A percentile compares a stretch with the other conserved stretches of the same genome.
phyloP scores from a whole-genome alignment of 208 protist species.

The Herpetomonas samuelpessoai region DNA sequence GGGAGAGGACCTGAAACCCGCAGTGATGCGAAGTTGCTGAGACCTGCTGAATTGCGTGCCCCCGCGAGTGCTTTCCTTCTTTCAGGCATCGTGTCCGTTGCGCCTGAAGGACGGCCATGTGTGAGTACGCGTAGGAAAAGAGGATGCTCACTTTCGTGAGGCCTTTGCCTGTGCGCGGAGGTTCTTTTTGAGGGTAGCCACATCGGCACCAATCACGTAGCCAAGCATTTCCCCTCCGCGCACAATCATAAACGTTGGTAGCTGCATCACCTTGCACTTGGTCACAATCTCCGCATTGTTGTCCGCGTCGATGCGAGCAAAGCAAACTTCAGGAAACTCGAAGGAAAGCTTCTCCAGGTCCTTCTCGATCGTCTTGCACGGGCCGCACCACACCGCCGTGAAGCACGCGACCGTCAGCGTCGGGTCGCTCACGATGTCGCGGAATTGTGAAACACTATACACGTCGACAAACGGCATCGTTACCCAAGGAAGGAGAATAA shows the following conservation, averaged over 20 bases:
- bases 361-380: conserved; percentile 75
- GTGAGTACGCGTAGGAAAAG: too few species aligned
- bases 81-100: too few species aligned
- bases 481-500: too few species aligned
- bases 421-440: conserved; percentile 54
- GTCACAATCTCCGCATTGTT: conserved; percentile 80
- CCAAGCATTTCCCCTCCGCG: conserved; percentile 44
- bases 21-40: too few species aligned
- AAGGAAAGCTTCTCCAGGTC: conserved; percentile 75
- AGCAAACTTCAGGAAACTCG: conserved; percentile 64
- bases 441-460: conserved; percentile 71
- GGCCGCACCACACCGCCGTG: conserved; percentile 78
- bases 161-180: conserved; percentile 39
- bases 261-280: conserved; percentile 69
- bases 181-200: conserved; percentile 53
- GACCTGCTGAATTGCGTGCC: too few species aligned
- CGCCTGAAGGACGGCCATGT: too few species aligned
- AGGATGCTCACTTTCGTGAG: not conserved
- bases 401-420: conserved; percentile 71
- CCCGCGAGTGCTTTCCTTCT: too few species aligned
- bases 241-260: conserved; percentile 81
- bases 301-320: conserved; percentile 76
- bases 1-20: too few species aligned
- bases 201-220: conserved; percentile 81
- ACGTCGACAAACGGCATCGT: conserved; percentile 78